Percentiles rank a stretch among this genome's conserved stretches.
Evolutionary conservation across 371 early-diverging fungal genomes (phyloP).

Genomic region (Syncephalis plumigaleata): DNA sequence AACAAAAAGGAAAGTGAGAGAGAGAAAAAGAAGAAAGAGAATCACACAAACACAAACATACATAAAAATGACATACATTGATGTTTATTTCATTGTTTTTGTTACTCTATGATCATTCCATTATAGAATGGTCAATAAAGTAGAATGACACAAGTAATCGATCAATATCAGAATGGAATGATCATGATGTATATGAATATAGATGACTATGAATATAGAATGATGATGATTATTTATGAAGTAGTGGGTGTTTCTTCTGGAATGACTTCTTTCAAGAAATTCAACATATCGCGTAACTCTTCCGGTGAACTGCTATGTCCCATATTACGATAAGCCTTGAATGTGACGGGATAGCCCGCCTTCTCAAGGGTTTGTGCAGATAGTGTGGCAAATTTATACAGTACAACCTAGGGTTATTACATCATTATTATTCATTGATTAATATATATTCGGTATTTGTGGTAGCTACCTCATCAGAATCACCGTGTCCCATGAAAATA

Average conservation of each 20-base stretch:
- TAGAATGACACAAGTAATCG: no score
- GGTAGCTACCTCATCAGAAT: conserved; percentile 39
- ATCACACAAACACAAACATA: no score
- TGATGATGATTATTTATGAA: no score
- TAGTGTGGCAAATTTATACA: conserved; percentile 45
- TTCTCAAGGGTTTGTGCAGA: conserved; percentile 41
- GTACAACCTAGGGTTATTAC: conserved; percentile 28
- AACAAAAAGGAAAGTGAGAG: no score
- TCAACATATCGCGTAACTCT: conserved; percentile 55
- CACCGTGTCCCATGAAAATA: conserved; percentile 80
- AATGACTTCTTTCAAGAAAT: conserved; percentile 35
- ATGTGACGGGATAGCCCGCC: conserved; percentile 46
- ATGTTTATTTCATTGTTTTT: no score
- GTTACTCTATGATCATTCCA: no score
- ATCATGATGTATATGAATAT: no score
- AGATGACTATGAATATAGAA: no score
- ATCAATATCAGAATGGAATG: no score
- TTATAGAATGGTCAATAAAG: no score
- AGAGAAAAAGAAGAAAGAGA: no score
- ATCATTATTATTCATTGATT: not conserved
- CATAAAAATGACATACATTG: no score
- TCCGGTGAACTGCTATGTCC: conserved; percentile 54
- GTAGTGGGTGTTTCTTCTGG: conserved; percentile 14
- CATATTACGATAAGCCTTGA: conserved; percentile 62
- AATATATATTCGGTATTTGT: not conserved